Base-by-base conservation (phyloP, 2,329 filamentous ascomycete genomes). In the Aureobasidium sp. region DNA sequence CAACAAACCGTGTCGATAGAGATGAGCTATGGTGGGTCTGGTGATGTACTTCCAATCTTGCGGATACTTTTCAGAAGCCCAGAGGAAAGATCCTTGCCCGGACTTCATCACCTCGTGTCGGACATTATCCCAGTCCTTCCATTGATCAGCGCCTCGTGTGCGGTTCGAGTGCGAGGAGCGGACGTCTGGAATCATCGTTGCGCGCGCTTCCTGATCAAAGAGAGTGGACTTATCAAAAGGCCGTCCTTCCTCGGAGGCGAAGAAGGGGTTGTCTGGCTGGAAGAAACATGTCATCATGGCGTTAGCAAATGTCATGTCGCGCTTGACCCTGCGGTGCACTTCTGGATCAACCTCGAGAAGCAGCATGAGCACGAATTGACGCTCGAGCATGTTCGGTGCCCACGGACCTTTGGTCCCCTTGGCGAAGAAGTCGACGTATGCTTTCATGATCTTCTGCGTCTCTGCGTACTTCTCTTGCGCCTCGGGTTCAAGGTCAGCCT, bases 1-100 rank as follows among this genome's bases (percentile, higher is more conserved):
- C 57, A 81, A 74, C 39, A 81, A 68, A 55, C 79, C 79, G 17
- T 76, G 75, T 64, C 76, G 75, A 68, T 79, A 81, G 12, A 81
- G 67, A n/a, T 74, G 73, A 1, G 76, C 75, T 52, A 80, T 70
- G 17, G 75, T 75, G 7, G 76, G 77, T 1, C 78, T 71, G 22
- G 74, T 69, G 7, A 68, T 52, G 71, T 67, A 5, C 67, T 63
- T 58, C 53, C 61, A 63, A 34, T 58, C 41, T 12, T 59, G 39
- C 3, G 61, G 61, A 39, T 71, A 68, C 27, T 71, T 67, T 14
- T 68, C 62, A 17, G 42, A 37, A 7, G 56, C 56, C 56, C 56
- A 59, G 37, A 58, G 55, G 15, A 44, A 34, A 12, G 37, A 27
- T 22, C 47, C 45, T 15, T 51, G n/a, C 9, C 47, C 57, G 15